Percentiles rank a stretch among this genome's conserved stretches.
Conservation (phyloP, 306 rosid species). For the Dalbergia cochinchinensis region DNA sequence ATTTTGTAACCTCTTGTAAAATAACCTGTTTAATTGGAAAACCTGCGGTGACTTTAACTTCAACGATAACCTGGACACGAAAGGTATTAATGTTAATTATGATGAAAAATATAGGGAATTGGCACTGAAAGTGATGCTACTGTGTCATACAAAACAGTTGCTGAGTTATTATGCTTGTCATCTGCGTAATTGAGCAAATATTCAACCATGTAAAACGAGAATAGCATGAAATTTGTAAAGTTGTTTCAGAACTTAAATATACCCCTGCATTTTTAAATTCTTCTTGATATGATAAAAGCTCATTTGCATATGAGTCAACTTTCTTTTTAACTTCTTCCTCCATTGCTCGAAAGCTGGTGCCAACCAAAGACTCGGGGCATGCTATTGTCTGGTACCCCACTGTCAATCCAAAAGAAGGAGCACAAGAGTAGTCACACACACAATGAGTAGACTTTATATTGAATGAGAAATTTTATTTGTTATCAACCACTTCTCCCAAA, state of each 20-base stretch:
- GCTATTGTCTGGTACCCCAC: slow-evolving; percentile 81
- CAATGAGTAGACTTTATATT: background rate
- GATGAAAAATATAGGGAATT: slow-evolving; percentile 21
- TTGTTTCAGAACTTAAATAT: slow-evolving; percentile 38
- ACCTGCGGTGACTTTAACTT: slow-evolving; percentile 81
- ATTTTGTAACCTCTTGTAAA: slow-evolving; percentile 65
- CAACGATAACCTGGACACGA: slow-evolving; percentile 65
- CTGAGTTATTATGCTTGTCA: background rate
- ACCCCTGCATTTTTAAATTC: slow-evolving; percentile 67
- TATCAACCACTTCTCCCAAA: no score
- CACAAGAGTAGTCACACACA: slow-evolving; percentile 23
- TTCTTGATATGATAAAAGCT: slow-evolving; percentile 62
- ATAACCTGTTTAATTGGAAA: slow-evolving; percentile 76
- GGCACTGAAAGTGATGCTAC: background rate
- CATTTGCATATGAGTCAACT: slow-evolving; percentile 66
- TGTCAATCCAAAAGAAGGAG: slow-evolving; percentile 43
- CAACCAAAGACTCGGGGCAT: slow-evolving; percentile 60
- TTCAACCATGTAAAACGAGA: background rate
- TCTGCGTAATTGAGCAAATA: background rate
- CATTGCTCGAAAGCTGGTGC: slow-evolving; percentile 64
- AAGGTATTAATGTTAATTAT: background rate
- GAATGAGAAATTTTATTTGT: background rate
- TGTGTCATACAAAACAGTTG: background rate
- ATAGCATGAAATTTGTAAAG: slow-evolving; percentile 11
- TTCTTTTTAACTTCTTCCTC: slow-evolving; percentile 82